These are phyloP conservation scores for Tephrocybe sp. DNA, from an alignment of 768 basidiomycete species.

Conservation along the genomic window DNA sequence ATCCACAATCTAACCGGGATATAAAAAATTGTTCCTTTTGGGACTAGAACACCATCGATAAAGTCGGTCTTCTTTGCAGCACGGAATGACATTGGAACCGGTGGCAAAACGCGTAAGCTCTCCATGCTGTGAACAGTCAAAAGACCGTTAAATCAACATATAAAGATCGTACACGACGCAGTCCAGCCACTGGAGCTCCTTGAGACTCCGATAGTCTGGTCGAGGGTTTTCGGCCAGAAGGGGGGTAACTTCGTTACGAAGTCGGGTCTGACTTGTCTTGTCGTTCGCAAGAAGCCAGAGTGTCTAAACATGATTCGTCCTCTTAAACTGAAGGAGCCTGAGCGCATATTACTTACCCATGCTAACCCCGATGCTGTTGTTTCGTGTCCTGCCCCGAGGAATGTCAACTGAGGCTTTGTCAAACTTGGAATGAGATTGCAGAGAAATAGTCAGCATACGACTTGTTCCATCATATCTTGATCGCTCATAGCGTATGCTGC, in stretches of 20 bases:
- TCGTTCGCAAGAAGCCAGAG: conserved; percentile 56
- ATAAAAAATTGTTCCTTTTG: conserved; percentile 44
- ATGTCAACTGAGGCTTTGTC: conserved; percentile 46
- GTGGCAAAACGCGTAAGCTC: conserved; percentile 41
- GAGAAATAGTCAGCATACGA: conserved; percentile 29
- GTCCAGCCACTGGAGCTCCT: conserved; percentile 39
- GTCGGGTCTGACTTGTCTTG: conserved; percentile 44
- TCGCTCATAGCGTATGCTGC: conserved; percentile 44
- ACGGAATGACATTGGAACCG: conserved; percentile 41
- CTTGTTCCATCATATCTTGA: conserved; percentile 51
- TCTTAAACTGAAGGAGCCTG: no score
- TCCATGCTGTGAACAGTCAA: conserved; percentile 33
- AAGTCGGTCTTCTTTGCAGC: conserved; percentile 36
- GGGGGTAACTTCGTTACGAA: conserved; percentile 53
- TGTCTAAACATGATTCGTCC: conserved; percentile 35
- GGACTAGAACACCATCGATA: conserved; percentile 44
- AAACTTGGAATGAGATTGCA: no score
- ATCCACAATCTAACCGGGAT: conserved; percentile 33
- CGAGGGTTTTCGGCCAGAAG: conserved; percentile 32
- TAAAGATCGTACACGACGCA: conserved; percentile 38
- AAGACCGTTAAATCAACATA: not conserved
- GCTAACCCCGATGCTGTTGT: conserved; percentile 47
- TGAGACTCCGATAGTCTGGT: conserved; percentile 41
- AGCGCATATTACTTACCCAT: no score
- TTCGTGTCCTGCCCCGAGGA: conserved; percentile 47